These are phyloP conservation scores for Dictyostelium firmibasis DNA, from an alignment of 78 protist species.

Conservation along the genomic window DNA sequence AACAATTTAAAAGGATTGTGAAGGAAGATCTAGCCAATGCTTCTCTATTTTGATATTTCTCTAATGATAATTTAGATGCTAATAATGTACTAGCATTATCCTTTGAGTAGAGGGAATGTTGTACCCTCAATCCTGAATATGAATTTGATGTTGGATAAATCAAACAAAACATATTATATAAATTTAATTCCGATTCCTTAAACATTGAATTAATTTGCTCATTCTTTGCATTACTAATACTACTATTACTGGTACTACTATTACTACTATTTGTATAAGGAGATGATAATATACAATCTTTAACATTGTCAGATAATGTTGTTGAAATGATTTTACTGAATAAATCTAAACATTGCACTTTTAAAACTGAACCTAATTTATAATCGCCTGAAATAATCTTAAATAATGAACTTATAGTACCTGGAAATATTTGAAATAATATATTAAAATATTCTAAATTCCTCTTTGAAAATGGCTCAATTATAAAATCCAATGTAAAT, in stretches of 20 bases:
- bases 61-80: background rate
- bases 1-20: background rate
- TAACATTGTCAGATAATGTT: background rate
- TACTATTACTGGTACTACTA: background rate
- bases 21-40: conserved; percentile 5
- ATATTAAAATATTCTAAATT: background rate
- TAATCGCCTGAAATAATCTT: conserved; percentile 20
- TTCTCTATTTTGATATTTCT: conserved; percentile 1
- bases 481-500: background rate
- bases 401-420: background rate
- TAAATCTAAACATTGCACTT: conserved; percentile 7
- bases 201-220: background rate
- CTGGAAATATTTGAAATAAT: conserved; percentile 15
- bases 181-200: background rate
- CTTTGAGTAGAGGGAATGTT: background rate
- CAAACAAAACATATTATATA: conserved; percentile 5
- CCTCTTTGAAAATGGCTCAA: background rate
- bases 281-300: too few relatives aligned
- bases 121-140: conserved; percentile 1
- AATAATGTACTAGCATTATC: background rate
- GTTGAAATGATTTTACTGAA: conserved; percentile 21
- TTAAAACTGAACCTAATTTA: conserved; percentile 38
- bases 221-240: background rate
- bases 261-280: background rate
- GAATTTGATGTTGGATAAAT: conserved; percentile 42